A percentile compares a stretch with the other conserved stretches of the same genome.
Evolutionary conservation across 176 grass and related monocot genomes (phyloP).

Genomic region (Pontederia crassipes): DNA sequence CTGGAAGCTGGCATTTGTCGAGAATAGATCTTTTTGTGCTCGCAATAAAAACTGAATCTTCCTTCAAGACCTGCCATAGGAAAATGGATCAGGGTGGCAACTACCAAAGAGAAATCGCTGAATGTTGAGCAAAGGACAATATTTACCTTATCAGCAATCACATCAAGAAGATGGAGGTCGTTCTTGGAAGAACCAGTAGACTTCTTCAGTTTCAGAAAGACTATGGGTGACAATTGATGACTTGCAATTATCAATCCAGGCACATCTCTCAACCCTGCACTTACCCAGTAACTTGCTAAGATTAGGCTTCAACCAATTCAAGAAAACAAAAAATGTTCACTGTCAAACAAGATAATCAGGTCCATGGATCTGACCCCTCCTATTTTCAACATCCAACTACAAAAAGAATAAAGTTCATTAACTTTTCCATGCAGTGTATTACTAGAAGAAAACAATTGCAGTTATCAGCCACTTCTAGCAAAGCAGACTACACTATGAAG

Average conservation of each 20-base stretch:
- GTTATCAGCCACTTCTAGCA: too few relatives aligned
- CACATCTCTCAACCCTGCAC: constrained; percentile 55
- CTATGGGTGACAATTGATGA: constrained; percentile 50
- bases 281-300: neutral
- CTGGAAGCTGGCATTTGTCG: constrained; percentile 12
- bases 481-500: too few relatives aligned
- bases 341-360: constrained; percentile 1
- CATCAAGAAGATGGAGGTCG: constrained; percentile 57
- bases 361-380: too few relatives aligned
- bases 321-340: constrained; percentile 15
- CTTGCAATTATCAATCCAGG: constrained; percentile 62
- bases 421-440: neutral
- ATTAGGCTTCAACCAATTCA: neutral
- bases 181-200: constrained; percentile 32
- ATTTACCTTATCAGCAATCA: constrained; percentile 56
- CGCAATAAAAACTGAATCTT: constrained; percentile 15
- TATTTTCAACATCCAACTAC: neutral
- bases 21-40: constrained; percentile 9
- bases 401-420: neutral
- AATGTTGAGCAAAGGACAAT: neutral
- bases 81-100: neutral
- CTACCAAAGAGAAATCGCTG: neutral
- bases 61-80: constrained; percentile 3
- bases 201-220: constrained; percentile 84
- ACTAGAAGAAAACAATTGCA: too few relatives aligned